Conservation (phyloP, 2,329 filamentous ascomycete species). For the Fonsecaea nubica region DNA sequence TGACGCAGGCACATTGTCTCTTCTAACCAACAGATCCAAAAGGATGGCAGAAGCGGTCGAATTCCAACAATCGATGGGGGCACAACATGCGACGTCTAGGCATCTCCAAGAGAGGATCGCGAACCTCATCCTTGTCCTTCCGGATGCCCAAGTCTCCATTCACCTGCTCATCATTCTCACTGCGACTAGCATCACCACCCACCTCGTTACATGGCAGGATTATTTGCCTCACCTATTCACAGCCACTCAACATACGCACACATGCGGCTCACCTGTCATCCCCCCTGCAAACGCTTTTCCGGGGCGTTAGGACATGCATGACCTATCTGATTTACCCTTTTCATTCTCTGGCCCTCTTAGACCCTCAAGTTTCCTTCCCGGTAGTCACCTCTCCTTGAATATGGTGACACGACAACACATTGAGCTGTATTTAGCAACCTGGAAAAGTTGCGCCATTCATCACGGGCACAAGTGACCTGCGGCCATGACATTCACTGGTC, state of each 20-base stretch:
- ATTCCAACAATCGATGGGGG: neutral
- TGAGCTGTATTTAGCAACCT: slow-evolving; percentile 1
- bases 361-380: neutral
- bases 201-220: neutral
- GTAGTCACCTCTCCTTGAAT: neutral
- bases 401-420: slow-evolving; percentile 13
- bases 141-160: neutral
- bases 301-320: slow-evolving; percentile 1
- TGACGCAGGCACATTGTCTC: slow-evolving; percentile 16
- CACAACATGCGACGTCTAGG: neutral
- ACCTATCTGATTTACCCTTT: neutral
- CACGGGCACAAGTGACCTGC: slow-evolving; percentile 3
- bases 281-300: slow-evolving; percentile 1
- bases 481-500: neutral
- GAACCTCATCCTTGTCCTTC: slow-evolving; percentile 1
- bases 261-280: slow-evolving; percentile 6
- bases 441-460: neutral
- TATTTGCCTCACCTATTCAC: slow-evolving; percentile 4
- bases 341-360: neutral
- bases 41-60: neutral
- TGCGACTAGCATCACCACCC: neutral
- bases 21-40: neutral
- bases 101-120: neutral
- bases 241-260: neutral
- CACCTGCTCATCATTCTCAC: slow-evolving; percentile 8